A percentile compares a stretch with the other conserved stretches of the same genome.
These are phyloP conservation scores for Pseudopyrenochaeta lycopersici DNA, from an alignment of 2,329 filamentous ascomycete species.

Conservation along the genomic window DNA sequence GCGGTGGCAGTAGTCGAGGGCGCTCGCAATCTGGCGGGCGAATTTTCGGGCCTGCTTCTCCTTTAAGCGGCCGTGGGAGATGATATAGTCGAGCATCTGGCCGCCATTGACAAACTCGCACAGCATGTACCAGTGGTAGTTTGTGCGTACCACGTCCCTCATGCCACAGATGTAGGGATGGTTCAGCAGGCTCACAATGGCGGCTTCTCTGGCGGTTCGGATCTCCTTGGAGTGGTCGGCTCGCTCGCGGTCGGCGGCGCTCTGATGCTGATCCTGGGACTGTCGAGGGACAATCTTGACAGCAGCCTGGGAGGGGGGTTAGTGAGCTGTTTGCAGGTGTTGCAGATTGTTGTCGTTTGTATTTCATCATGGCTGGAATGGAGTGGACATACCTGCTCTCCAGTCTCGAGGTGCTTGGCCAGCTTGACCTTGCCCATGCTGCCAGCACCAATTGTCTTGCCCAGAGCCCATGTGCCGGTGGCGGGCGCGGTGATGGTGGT, in stretches of 20 bases:
- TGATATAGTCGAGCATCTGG: constrained; percentile 99
- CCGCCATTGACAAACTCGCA: constrained; percentile 99
- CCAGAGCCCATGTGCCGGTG: constrained; percentile 89
- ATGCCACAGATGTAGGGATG: constrained; percentile 97
- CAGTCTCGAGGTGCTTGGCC: constrained; percentile 86
- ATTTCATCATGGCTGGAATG: too few species aligned
- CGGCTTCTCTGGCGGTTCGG: constrained; percentile 91
- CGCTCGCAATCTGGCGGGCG: constrained; percentile 94
- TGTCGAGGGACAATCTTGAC: constrained; percentile 96
- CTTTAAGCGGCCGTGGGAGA: constrained; percentile 95
- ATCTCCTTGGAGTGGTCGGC: constrained; percentile 97
- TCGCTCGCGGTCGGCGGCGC: constrained; percentile 78
- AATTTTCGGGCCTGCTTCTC: constrained; percentile 99
- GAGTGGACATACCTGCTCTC: constrained; percentile 76
- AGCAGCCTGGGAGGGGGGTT: constrained; percentile 72
- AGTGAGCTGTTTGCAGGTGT: background rate
- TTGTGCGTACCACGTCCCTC: constrained; percentile 92
- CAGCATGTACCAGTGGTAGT: constrained; percentile 99
- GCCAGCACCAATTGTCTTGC: constrained; percentile 95
- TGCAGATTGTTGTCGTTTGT: too few species aligned
- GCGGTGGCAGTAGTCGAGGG: constrained; percentile 94
- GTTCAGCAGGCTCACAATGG: constrained; percentile 92
- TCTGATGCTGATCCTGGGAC: constrained; percentile 83
- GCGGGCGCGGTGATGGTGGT: constrained; percentile 88
- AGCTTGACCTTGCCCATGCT: constrained; percentile 99